Evolutionary conservation across 495 filamentous ascomycete species (phyloP).

Genomic region (Neurospora sp.): DNA sequence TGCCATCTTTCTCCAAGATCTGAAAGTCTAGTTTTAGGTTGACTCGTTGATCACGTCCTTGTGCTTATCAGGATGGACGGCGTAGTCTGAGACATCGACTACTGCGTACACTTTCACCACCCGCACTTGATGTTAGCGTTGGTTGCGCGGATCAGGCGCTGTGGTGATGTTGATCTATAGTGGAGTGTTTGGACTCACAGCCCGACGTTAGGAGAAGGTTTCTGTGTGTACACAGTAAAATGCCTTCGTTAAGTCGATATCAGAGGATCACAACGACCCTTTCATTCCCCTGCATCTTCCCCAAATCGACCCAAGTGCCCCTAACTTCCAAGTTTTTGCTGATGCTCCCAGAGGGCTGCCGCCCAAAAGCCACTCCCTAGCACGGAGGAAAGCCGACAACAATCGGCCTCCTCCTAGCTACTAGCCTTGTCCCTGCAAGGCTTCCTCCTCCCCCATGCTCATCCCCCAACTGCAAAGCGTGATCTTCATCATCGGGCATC

Average conservation of each 20-base stretch:
- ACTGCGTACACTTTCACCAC: neutral
- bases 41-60: neutral
- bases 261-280: neutral
- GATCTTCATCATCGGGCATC: neutral
- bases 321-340: neutral
- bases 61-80: neutral
- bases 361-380: neutral
- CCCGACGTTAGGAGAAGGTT: neutral
- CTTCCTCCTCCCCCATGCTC: neutral
- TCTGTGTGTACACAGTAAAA: neutral
- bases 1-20: neutral
- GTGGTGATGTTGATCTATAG: neutral
- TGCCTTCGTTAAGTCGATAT: neutral
- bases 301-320: neutral
- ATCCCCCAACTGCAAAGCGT: neutral
- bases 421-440: neutral
- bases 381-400: neutral
- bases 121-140: neutral
- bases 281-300: neutral
- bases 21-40: neutral
- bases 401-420: neutral
- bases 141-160: neutral
- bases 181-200: neutral
- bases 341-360: neutral
- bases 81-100: neutral